Evolutionary conservation across 148 eudicot species (phyloP).

Genomic region (Oxyria digyna): DNA sequence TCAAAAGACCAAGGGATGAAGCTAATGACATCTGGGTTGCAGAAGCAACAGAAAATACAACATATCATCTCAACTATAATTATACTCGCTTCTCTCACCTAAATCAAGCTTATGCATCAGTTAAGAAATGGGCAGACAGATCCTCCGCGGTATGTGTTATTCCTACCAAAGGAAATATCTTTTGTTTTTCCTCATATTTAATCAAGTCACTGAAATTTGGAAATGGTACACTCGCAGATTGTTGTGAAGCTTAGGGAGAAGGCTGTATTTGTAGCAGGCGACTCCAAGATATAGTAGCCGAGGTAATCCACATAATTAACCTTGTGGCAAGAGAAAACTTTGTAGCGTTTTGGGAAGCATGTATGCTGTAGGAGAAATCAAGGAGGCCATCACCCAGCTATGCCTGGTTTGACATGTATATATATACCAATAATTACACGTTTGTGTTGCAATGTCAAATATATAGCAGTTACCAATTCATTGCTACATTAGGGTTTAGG

Average conservation of each 20-base stretch:
- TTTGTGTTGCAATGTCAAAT: too few species aligned
- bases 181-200: neutral
- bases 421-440: too few species aligned
- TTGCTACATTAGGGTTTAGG: too few species aligned
- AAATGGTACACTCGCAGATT: slow-evolving; percentile 21
- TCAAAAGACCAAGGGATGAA: slow-evolving; percentile 60
- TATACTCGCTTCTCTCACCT: slow-evolving; percentile 37
- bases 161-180: neutral
- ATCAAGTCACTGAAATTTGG: neutral
- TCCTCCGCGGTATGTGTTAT: slow-evolving; percentile 42
- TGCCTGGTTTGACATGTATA: too few species aligned
- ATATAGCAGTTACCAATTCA: too few species aligned
- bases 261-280: slow-evolving; percentile 41
- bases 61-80: slow-evolving; percentile 53
- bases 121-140: slow-evolving; percentile 54
- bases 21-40: slow-evolving; percentile 77
- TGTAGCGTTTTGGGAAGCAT: too few species aligned
- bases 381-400: too few species aligned
- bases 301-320: too few species aligned
- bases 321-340: too few species aligned
- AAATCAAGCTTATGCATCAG: slow-evolving; percentile 47
- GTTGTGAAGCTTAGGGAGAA: slow-evolving; percentile 50
- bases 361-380: too few species aligned
- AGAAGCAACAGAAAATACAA: slow-evolving; percentile 78
- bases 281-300: too few species aligned